Evolutionary conservation across 1,284 basidiomycete species (phyloP), one percentile per base, ranked within the genome.

Genomic region (Sporisorium iseilematis-ciliati): DNA sequence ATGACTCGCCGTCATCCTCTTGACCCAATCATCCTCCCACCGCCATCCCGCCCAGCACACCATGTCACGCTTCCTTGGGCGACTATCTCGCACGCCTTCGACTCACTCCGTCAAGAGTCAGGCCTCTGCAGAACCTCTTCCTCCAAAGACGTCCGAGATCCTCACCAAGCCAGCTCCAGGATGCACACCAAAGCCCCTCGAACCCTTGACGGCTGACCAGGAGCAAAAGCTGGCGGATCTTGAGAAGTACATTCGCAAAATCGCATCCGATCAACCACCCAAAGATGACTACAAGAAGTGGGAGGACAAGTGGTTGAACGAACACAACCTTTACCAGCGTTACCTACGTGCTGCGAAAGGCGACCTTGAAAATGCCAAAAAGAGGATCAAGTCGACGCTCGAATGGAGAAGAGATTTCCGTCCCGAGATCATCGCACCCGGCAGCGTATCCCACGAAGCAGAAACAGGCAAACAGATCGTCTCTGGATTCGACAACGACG

Each of bases 401-500:
- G 65, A 78, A 20, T 85, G 83, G 83, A 70, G 83, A 12, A 73
- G 83, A 26, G 63, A 72, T 8, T 84, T 77, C 62, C 63, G 70
- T 43, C 83, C 83, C 3, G 83, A 85, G 35, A 40, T 82, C 46
- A 84, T 85, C 66, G 31, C 78, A 1, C 83, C 83, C 3, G 69
- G 65, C 29, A 71, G 75, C 26, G 75, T 85, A 6, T 60, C 77
- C 1, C 51, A 57, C 11, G 83, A 85, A 50, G 81, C 67, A 16
- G 74, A 78, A 40, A 80, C 81, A 0, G 83, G 83, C 33, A 85
- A 85, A 53, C 80, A 81, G 50, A 53, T 84, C 29, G 60, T 84
- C 33, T 62, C 62, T n/a, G 83, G 82, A 26, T 85, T 82, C 53
- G 83, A 85, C 57, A 63, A 65, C 23, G 62, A 80, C 1, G 72